Evolutionary conservation across 768 basidiomycete genomes (phyloP).

Genomic region (Phlegmacium glaucopus): DNA sequence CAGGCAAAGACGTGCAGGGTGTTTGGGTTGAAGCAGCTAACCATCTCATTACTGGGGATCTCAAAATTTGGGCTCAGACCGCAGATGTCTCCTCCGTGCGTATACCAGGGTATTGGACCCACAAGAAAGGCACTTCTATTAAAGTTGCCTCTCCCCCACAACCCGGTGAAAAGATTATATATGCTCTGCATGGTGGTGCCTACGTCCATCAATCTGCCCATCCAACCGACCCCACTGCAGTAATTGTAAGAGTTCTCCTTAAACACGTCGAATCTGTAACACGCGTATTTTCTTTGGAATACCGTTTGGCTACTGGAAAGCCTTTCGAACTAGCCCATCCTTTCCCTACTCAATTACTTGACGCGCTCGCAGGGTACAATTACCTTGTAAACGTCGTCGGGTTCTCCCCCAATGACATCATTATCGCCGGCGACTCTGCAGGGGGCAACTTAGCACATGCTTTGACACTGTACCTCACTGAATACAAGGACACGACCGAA

Average conservation of each 20-base stretch:
- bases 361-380: constrained; percentile 69
- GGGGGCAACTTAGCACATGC: constrained; percentile 72
- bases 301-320: constrained; percentile 54
- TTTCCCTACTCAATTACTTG: constrained; percentile 75
- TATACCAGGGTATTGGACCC: constrained; percentile 58
- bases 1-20: constrained; percentile 39
- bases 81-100: constrained; percentile 37
- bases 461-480: constrained; percentile 57
- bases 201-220: constrained; percentile 54
- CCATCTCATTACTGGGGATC: constrained; percentile 39
- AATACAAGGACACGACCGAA: constrained; percentile 33
- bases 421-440: constrained; percentile 73
- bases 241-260: constrained; percentile 45
- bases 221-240: constrained; percentile 45
- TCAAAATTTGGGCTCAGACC: constrained; percentile 36
- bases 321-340: constrained; percentile 44
- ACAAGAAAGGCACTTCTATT: constrained; percentile 36
- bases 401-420: constrained; percentile 57
- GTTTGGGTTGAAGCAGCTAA: constrained; percentile 46
- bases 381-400: constrained; percentile 60
- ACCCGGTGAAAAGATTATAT: constrained; percentile 55
- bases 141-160: constrained; percentile 34
- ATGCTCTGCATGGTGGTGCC: constrained; percentile 62
- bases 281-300: constrained; percentile 63
- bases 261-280: constrained; percentile 39